Percentiles rank a stretch among this genome's conserved stretches.
Evolutionary conservation across 75 land plant genomes (phyloP).

Genomic region (Sequoiadendron giganteum): DNA sequence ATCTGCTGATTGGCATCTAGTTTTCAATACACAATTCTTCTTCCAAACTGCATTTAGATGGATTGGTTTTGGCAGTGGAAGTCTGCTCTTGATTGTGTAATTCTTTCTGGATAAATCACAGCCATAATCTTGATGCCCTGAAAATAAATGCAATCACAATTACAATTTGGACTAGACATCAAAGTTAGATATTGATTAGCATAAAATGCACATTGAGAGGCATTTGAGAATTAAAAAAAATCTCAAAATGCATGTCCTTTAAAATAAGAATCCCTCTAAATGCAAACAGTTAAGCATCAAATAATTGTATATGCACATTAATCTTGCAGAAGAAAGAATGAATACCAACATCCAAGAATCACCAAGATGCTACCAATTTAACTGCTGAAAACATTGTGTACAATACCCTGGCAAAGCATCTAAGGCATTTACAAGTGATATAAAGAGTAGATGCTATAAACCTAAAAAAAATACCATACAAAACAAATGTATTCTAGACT

Average conservation of each 20-base stretch:
- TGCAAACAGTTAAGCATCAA: neutral
- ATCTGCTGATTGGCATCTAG: conserved; percentile 8
- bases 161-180: neutral
- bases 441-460: neutral
- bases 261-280: neutral
- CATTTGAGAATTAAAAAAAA: neutral
- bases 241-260: neutral
- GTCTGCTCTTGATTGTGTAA: neutral
- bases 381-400: neutral
- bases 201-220: neutral
- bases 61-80: neutral
- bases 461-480: neutral
- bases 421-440: neutral
- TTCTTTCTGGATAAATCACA: conserved; percentile 5
- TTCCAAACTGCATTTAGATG: neutral
- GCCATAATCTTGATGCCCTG: neutral
- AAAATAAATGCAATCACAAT: neutral
- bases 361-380: neutral
- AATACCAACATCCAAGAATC: neutral
- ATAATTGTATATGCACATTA: neutral
- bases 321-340: neutral
- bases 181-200: neutral
- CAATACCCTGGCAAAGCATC: neutral
- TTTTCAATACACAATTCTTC: neutral
- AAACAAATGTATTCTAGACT: neutral